Percentiles rank a stretch among this genome's conserved stretches.
Conservation (phyloP, 257 asterid species). For the Plantago elongata region DNA sequence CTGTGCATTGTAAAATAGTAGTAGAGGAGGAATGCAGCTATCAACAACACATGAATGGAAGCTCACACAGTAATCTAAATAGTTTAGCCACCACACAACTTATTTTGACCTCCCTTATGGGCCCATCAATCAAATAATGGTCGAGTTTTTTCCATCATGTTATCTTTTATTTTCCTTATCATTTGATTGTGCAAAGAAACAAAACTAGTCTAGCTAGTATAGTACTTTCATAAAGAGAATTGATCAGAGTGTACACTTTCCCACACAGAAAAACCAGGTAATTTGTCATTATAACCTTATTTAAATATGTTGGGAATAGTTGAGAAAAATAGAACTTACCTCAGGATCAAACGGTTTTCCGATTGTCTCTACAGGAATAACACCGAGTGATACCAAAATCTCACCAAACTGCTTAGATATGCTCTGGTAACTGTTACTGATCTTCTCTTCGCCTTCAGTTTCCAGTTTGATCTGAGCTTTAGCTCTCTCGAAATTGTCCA, state of each 20-base stretch:
- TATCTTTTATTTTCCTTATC: too few relatives aligned
- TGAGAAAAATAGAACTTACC: constrained; percentile 40
- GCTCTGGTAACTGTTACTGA: constrained; percentile 70
- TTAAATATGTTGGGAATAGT: constrained; percentile 4
- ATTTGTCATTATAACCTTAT: constrained; percentile 11
- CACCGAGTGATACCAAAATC: constrained; percentile 72
- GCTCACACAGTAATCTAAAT: too few relatives aligned
- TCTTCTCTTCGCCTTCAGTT: constrained; percentile 79
- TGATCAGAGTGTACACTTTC: background rate
- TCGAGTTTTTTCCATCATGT: too few relatives aligned
- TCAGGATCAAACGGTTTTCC: constrained; percentile 82
- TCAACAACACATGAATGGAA: too few relatives aligned
- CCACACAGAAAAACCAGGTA: constrained; percentile 2
- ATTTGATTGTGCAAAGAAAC: constrained; percentile 14
- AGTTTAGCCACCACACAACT: too few relatives aligned
- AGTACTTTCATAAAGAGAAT: background rate
- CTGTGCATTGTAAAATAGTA: too few relatives aligned
- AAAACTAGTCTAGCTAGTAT: background rate
- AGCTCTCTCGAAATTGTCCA: constrained; percentile 90
- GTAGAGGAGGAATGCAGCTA: too few relatives aligned
- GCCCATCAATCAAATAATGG: too few relatives aligned
- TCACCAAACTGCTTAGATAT: constrained; percentile 78
- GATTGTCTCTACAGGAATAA: constrained; percentile 59
- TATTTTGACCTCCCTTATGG: too few relatives aligned
- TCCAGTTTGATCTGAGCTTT: constrained; percentile 71